A percentile compares a stretch with the other conserved stretches of the same genome.
phyloP scores from a whole-genome alignment of 1,284 basidiomycete species.

The Cystobasidium sp. region DNA sequence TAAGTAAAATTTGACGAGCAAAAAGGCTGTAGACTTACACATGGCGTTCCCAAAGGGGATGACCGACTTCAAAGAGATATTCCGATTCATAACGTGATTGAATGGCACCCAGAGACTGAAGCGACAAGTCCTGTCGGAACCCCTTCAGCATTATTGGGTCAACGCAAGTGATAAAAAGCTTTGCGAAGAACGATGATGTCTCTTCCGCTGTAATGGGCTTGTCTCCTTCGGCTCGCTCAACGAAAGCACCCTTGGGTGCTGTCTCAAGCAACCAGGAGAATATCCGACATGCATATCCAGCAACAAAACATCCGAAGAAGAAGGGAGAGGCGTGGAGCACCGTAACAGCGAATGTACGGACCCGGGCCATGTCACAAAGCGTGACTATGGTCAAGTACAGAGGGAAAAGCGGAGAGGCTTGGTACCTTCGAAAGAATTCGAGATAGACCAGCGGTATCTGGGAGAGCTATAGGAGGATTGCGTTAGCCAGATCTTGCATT shows the following conservation, averaged over 20 bases:
- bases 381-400: slow-evolving; percentile 20
- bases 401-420: slow-evolving; percentile 20
- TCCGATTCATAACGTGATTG: slow-evolving; percentile 35
- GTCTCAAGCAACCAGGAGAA: slow-evolving; percentile 28
- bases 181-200: slow-evolving; percentile 38
- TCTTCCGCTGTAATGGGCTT: slow-evolving; percentile 25
- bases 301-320: slow-evolving; percentile 27
- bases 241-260: slow-evolving; percentile 39
- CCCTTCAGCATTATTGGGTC: slow-evolving; percentile 34
- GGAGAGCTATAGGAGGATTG: neutral
- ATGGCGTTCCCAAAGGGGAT: slow-evolving; percentile 19
- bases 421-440: slow-evolving; percentile 31
- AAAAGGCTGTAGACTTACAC: slow-evolving; percentile 12
- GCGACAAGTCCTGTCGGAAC: slow-evolving; percentile 8
- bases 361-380: slow-evolving; percentile 29
- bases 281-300: slow-evolving; percentile 10
- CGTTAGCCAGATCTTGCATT: neutral
- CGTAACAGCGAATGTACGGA: slow-evolving; percentile 40
- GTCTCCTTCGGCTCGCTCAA: slow-evolving; percentile 36
- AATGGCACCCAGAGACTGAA: slow-evolving; percentile 30
- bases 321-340: slow-evolving; percentile 4
- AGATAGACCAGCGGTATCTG: slow-evolving; percentile 28
- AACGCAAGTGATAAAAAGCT: slow-evolving; percentile 35
- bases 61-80: slow-evolving; percentile 13
- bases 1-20: neutral